Conservation (phyloP, 2,329 filamentous ascomycete species). For the Passalora sequoiae region DNA sequence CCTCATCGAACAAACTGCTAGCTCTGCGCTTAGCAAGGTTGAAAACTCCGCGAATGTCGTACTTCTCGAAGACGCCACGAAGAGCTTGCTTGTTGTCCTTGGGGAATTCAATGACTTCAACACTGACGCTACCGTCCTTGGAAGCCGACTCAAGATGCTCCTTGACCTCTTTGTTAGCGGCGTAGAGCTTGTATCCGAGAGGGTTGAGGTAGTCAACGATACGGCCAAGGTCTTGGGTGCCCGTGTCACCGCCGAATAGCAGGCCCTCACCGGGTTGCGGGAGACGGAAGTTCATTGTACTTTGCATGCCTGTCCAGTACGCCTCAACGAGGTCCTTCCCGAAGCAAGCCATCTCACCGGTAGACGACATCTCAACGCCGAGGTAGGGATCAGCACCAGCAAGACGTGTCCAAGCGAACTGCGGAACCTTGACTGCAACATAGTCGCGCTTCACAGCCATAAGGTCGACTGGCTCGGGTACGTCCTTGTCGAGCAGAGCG, state of each 20-base stretch:
- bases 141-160: constrained; percentile 67
- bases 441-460: constrained; percentile 90
- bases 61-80: constrained; percentile 91
- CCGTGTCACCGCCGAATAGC: constrained; percentile 81
- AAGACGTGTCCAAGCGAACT: constrained; percentile 98
- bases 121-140: constrained; percentile 59
- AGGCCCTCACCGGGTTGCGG: constrained; percentile 93
- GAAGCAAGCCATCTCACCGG: constrained; percentile 98
- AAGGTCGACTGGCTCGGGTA: constrained; percentile 78
- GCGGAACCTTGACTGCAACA: constrained; percentile 92
- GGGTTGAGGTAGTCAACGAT: constrained; percentile 84
- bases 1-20: constrained; percentile 80
- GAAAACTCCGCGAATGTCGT: constrained; percentile 93
- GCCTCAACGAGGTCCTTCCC: constrained; percentile 92
- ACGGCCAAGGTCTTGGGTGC: constrained; percentile 64
- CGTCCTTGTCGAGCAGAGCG: constrained; percentile 77
- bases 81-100: constrained; percentile 92
- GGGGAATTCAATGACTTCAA: constrained; percentile 95
- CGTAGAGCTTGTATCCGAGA: constrained; percentile 90
- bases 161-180: constrained; percentile 77
- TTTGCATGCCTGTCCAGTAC: constrained; percentile 95
- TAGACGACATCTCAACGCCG: constrained; percentile 94
- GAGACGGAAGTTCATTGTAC: constrained; percentile 98
- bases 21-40: constrained; percentile 82
- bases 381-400: constrained; percentile 96